Evolutionary conservation across 768 basidiomycete genomes (phyloP).

Genomic region (Terana coerulea): DNA sequence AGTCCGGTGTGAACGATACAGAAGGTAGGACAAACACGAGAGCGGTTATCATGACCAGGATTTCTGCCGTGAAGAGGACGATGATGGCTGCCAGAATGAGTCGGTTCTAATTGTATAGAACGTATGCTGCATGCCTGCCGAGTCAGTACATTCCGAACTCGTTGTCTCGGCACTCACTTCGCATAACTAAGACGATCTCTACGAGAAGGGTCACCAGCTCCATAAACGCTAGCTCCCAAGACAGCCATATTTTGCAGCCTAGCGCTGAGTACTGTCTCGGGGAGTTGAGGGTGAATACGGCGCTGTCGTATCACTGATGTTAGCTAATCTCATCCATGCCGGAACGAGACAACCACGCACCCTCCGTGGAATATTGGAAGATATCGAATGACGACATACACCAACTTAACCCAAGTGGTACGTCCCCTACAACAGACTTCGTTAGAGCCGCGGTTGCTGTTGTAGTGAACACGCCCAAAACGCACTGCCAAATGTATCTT

Average conservation of each 20-base stretch:
- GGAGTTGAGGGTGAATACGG: background rate
- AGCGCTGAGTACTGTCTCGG: background rate
- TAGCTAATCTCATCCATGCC: background rate
- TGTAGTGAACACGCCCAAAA: background rate
- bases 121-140: background rate
- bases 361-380: constrained; percentile 4
- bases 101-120: constrained; percentile 6
- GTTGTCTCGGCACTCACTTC: background rate
- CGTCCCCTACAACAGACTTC: background rate
- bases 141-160: background rate
- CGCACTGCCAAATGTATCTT: constrained; percentile 9
- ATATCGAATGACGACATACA: constrained; percentile 14
- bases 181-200: constrained; percentile 3
- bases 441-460: background rate
- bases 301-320: background rate
- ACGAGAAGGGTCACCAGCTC: constrained; percentile 3
- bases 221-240: constrained; percentile 1
- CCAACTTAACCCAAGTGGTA: constrained; percentile 14
- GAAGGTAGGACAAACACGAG: constrained; percentile 6
- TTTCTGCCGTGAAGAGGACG: background rate
- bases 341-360: background rate
- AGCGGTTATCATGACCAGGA: constrained; percentile 4
- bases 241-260: constrained; percentile 2
- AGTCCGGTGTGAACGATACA: constrained; percentile 6
- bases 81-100: background rate